Percentiles rank a stretch among this genome's conserved stretches.
phyloP scores from a whole-genome alignment of 2,329 filamentous ascomycete genomes.

The Cordyceps javanica region DNA sequence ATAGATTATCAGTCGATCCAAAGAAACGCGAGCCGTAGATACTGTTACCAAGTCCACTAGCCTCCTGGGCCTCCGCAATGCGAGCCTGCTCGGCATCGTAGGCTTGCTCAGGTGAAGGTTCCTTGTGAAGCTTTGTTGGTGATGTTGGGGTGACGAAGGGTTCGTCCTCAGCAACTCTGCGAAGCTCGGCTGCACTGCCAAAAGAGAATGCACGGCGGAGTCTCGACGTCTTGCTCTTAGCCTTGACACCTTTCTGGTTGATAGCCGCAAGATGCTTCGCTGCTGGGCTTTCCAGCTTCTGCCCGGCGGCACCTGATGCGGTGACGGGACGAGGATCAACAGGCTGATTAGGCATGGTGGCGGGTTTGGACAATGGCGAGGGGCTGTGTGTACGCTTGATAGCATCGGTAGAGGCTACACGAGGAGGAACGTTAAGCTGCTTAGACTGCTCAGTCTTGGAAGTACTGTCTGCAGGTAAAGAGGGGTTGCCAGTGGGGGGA shows the following conservation, averaged over 20 bases:
- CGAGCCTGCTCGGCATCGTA: slow-evolving; percentile 84
- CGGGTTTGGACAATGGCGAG: slow-evolving; percentile 68
- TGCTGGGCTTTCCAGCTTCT: slow-evolving; percentile 58
- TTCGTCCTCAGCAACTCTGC: slow-evolving; percentile 60
- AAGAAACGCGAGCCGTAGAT: slow-evolving; percentile 91
- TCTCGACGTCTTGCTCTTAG: slow-evolving; percentile 79
- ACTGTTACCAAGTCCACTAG: slow-evolving; percentile 80
- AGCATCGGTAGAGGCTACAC: slow-evolving; percentile 60
- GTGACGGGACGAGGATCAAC: slow-evolving; percentile 34
- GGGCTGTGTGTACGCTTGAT: slow-evolving; percentile 60
- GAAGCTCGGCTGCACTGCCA: slow-evolving; percentile 86
- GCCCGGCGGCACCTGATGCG: slow-evolving; percentile 27
- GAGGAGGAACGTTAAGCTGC: slow-evolving; percentile 52
- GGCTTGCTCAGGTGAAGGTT: slow-evolving; percentile 55
- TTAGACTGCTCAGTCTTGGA: slow-evolving; percentile 48
- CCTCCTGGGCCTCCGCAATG: slow-evolving; percentile 90
- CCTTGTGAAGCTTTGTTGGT: slow-evolving; percentile 57
- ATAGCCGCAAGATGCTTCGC: slow-evolving; percentile 82
- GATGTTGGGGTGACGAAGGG: slow-evolving; percentile 31
- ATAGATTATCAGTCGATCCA: slow-evolving; percentile 90
- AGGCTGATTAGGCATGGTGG: slow-evolving; percentile 53
- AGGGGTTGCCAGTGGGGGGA: slow-evolving; percentile 47
- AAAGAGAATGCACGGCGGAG: slow-evolving; percentile 92
- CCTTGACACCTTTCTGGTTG: slow-evolving; percentile 69
- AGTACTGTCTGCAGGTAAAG: slow-evolving; percentile 42